Evolutionary conservation across 1,284 basidiomycete genomes (phyloP).

Genomic region (Pseudozyma hubeiensis): DNA sequence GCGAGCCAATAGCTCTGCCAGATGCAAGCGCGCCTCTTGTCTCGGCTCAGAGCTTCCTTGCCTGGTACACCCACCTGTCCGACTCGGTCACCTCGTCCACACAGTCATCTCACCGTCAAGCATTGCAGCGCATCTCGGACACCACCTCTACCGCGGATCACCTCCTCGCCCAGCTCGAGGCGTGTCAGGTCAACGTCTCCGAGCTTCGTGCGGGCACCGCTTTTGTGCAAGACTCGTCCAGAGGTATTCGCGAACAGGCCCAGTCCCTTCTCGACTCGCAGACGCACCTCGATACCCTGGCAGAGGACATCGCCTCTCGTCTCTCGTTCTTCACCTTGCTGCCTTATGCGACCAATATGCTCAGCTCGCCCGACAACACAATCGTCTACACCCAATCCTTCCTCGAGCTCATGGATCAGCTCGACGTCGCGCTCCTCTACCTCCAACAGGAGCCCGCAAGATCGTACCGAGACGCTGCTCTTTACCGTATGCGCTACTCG

Average conservation of each 20-base stretch:
- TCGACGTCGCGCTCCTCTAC: slow-evolving; percentile 60
- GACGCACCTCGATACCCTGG: slow-evolving; percentile 51
- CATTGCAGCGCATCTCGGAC: slow-evolving; percentile 36
- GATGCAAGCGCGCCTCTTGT: slow-evolving; percentile 31
- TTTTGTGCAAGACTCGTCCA: slow-evolving; percentile 59
- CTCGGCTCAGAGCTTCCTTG: slow-evolving; percentile 52
- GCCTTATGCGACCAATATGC: slow-evolving; percentile 55
- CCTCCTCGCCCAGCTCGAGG: slow-evolving; percentile 51
- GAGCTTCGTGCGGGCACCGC: slow-evolving; percentile 59
- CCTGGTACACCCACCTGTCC: slow-evolving; percentile 52
- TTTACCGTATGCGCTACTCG: slow-evolving; percentile 63
- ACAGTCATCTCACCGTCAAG: slow-evolving; percentile 43
- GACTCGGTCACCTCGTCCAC: slow-evolving; percentile 51
- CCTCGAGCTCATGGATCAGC: slow-evolving; percentile 57
- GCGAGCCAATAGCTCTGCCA: slow-evolving; percentile 17
- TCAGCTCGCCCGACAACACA: slow-evolving; percentile 51
- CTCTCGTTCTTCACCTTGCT: slow-evolving; percentile 64
- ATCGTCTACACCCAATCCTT: slow-evolving; percentile 56
- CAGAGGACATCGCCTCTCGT: slow-evolving; percentile 48
- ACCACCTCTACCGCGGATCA: slow-evolving; percentile 44
- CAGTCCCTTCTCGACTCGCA: slow-evolving; percentile 50
- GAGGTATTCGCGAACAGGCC: slow-evolving; percentile 60
- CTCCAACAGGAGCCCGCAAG: slow-evolving; percentile 45
- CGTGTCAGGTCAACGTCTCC: slow-evolving; percentile 54
- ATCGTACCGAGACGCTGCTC: slow-evolving; percentile 54